Evolutionary conservation across 2,329 filamentous ascomycete species (phyloP), one percentile per base, ranked within the genome.

Genomic region (Ophiognomonia clavigignenti-juglandacearum): DNA sequence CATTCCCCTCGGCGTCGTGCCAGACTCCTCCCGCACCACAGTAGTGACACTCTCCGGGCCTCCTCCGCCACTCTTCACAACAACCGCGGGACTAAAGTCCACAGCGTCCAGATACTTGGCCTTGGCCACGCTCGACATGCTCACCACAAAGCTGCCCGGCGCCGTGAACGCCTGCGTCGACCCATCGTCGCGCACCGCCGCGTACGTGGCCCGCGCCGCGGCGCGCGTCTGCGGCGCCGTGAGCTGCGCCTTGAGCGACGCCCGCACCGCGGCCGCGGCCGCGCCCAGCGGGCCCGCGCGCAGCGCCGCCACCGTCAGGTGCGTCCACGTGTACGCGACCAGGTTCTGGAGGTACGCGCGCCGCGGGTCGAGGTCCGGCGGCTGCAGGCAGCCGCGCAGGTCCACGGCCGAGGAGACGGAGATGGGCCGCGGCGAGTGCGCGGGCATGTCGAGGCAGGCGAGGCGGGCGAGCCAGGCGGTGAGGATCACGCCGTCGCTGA

Each of bases 401-500:
- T 68, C 65, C 39, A 71, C 62, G 1, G 64, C 62, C 54, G 69
- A 69, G 36, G 67, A 54, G 16, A 68, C 56, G 5, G 58, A 61
- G 34, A 73, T 52, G 2, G 43, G 36, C 13, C 43, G 35, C 1
- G 10, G 16, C 4, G 36, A 45, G 1, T 59, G 56, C 18, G 57
- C 56, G n/a, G 57, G 56, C 29, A 31, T 31, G 32, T 50, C 56
- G 20, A 38, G 53, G 18, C 56, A 55, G 36, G 57, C 55, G 26
- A 61, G 56, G 4, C 62, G 62, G 10, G 62, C 54, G 40, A 61
- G 56, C 68, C 71, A 77, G 0, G 68, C 69, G 2, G 60, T 56
- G 1, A 77, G 53, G 1, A 74, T 57, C 41, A 76, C 71, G n/a
- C 66, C 64, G n/a, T 74, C 69, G 53, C 68, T 73, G 18, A 75